A percentile compares a stretch with the other conserved stretches of the same genome.
phyloP scores from a whole-genome alignment of 129 eudicot species.

The Centrapalus pauciflorus region DNA sequence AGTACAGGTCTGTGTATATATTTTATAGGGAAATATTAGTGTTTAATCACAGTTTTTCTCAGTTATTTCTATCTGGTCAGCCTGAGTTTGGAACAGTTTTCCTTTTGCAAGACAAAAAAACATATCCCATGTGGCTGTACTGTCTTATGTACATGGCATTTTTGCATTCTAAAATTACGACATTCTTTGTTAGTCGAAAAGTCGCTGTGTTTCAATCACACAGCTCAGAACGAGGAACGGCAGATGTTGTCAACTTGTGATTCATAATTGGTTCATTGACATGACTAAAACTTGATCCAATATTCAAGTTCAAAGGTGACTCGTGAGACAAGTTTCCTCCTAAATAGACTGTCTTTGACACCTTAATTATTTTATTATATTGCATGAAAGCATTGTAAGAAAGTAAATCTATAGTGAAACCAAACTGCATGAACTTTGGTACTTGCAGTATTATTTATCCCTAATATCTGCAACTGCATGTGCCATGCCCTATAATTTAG shows the following conservation, averaged over 20 bases:
- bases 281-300: background rate
- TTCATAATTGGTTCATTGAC: background rate
- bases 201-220: background rate
- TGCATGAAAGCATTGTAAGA: background rate
- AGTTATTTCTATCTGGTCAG: background rate
- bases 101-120: background rate
- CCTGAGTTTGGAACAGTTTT: background rate
- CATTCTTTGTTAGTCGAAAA: background rate
- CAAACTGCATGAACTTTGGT: background rate
- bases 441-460: background rate
- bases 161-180: background rate
- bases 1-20: constrained; percentile 61
- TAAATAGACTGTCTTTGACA: background rate
- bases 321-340: background rate
- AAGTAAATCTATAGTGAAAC: background rate
- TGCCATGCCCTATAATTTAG: background rate
- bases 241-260: too few species aligned
- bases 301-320: too few species aligned
- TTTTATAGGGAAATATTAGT: background rate
- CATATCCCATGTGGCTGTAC: background rate
- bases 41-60: background rate
- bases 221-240: background rate
- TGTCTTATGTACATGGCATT: background rate
- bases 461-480: background rate
- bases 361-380: background rate